Base-by-base conservation (phyloP, 164 flowering plant species). In the Nymphaea colorata region DNA sequence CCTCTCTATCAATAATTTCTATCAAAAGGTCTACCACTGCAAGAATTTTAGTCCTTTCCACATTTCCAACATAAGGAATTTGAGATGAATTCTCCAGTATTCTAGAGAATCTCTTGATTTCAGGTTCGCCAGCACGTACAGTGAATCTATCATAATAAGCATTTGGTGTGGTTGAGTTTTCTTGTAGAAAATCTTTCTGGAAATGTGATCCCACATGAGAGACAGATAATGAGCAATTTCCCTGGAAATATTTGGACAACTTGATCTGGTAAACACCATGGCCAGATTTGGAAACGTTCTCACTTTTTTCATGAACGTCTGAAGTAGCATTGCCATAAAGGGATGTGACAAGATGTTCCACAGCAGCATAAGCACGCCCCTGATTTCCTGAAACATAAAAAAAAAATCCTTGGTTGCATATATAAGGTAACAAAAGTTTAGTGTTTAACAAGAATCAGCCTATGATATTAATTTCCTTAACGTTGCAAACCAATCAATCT, bases 361-460 rank as follows among this genome's bases (percentile, higher is more conserved):
- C 45, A 71, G 88, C 82, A 66, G 73, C 74, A 76, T 77, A 76
- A 67, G 99, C 90, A 67, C 93, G 96, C 77, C 76, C 86, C 90
- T 90, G 86, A 70, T 89, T 82, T 60, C 99, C 99, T 95, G 71
- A 71, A 78, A 44, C 12, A 47, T 47, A 7, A 25, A 0, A 25
- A 25, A 25, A 25, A 25, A 47, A 12, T 47, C 53, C 53, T 47
- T 47, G 55, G 12, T 47, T 47, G 55, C 7, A 12, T 25, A 0
- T 47, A 47, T 12, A 47, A 47, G 5, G 7, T 12, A 47, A 12
- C 55, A 47, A 47, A 6, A 12, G 36, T 25, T 25, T 25, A 25
- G 36, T 1, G 36, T 25, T 12, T 12, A 3, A 47, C 55, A 47
- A 47, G 55, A 6, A 47, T 47, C 55, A 47, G 55, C 55, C 6